Conservation (phyloP, 2,329 filamentous ascomycete genomes). For the Colletotrichum truncatum region DNA sequence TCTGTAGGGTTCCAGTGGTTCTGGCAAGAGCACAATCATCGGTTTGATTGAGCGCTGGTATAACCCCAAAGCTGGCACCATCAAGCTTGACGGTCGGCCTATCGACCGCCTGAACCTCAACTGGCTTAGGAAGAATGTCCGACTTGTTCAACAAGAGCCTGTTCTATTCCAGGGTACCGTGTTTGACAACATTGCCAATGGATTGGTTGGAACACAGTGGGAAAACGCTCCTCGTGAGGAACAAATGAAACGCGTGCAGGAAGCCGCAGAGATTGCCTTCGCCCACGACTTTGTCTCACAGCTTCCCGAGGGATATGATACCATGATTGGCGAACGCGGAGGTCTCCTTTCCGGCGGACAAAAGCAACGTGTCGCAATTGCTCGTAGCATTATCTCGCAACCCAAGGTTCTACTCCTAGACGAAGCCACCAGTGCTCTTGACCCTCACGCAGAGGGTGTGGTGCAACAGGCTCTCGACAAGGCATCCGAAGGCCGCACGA, state of each 20-base stretch:
- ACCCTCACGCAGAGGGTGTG: slow-evolving; percentile 51
- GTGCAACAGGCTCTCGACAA: slow-evolving; percentile 64
- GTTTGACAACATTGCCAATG: slow-evolving; percentile 60
- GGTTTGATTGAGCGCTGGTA: slow-evolving; percentile 52
- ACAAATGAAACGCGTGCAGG: slow-evolving; percentile 48
- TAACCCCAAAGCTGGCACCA: slow-evolving; percentile 41
- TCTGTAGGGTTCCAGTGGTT: slow-evolving; percentile 39
- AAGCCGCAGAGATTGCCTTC: slow-evolving; percentile 54
- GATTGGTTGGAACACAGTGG: slow-evolving; percentile 46
- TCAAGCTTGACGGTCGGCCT: slow-evolving; percentile 45
- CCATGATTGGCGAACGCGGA: slow-evolving; percentile 67
- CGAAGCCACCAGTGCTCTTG: slow-evolving; percentile 69
- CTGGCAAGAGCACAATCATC: slow-evolving; percentile 50
- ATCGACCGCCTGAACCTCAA: slow-evolving; percentile 47
- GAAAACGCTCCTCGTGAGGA: slow-evolving; percentile 38
- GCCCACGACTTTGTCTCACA: slow-evolving; percentile 56
- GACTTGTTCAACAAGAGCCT: slow-evolving; percentile 50
- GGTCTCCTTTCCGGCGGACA: slow-evolving; percentile 72
- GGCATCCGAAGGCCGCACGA: slow-evolving; percentile 65
- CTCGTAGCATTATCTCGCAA: slow-evolving; percentile 50
- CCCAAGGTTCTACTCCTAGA: slow-evolving; percentile 69
- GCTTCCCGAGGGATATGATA: slow-evolving; percentile 62
- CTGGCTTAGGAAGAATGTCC: slow-evolving; percentile 48
- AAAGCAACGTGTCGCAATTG: slow-evolving; percentile 70
- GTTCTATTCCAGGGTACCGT: slow-evolving; percentile 52